phyloP scores from a whole-genome alignment of 805 yeast species.

The Schwanniomyces sp. region DNA sequence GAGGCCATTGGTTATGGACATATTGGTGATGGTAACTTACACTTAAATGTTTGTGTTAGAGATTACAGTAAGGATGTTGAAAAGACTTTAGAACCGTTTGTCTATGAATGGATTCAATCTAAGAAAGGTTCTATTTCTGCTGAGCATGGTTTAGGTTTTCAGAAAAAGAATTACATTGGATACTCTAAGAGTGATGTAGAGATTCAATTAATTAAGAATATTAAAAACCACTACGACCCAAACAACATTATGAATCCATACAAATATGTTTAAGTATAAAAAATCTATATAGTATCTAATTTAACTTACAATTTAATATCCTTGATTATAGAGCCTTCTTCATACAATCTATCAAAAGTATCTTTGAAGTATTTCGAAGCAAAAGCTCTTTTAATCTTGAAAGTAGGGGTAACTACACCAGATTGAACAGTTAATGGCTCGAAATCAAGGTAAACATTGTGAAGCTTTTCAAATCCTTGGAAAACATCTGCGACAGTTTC shows the following conservation, averaged over 20 bases:
- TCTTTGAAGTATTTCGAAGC: constrained; percentile 28
- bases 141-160: constrained; percentile 97
- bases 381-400: constrained; percentile 43
- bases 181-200: constrained; percentile 78
- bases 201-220: constrained; percentile 69
- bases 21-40: constrained; percentile 95
- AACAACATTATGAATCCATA: constrained; percentile 92
- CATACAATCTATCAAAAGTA: constrained; percentile 30
- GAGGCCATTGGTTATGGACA: constrained; percentile 97
- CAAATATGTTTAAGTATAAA: constrained; percentile 61
- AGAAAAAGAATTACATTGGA: constrained; percentile 85
- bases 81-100: constrained; percentile 84
- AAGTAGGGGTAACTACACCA: constrained; percentile 42
- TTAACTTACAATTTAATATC: constrained; percentile 16
- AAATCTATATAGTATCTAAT: not conserved
- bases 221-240: constrained; percentile 87
- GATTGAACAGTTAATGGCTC: constrained; percentile 41
- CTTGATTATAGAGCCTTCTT: constrained; percentile 30
- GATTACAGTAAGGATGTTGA: constrained; percentile 80
- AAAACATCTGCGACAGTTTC: constrained; percentile 18
- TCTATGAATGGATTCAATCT: constrained; percentile 81
- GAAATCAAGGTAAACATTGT: constrained; percentile 33
- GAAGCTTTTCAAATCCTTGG: constrained; percentile 38
- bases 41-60: constrained; percentile 88
- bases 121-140: constrained; percentile 90